Evolutionary conservation across 495 filamentous ascomycete genomes (phyloP).

Genomic region (Platismatia glauca): DNA sequence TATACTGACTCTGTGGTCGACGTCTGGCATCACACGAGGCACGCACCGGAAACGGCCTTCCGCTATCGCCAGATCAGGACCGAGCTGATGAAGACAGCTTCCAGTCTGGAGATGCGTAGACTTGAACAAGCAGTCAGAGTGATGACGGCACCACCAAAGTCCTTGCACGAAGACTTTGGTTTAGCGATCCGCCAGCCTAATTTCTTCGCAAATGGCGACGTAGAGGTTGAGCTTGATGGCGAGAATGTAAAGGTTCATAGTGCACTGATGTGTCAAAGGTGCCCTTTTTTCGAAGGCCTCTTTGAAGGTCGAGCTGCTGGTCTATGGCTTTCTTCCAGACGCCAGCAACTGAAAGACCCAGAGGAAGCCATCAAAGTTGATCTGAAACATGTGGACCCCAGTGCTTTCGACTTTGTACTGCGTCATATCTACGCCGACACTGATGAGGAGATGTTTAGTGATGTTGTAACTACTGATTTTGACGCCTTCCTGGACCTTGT

Average conservation of each 20-base stretch:
- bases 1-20: constrained; percentile 77
- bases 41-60: constrained; percentile 49
- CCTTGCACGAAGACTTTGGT: constrained; percentile 58
- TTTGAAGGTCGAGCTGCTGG: constrained; percentile 80
- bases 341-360: constrained; percentile 40
- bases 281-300: constrained; percentile 84
- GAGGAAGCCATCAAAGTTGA: constrained; percentile 56
- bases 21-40: constrained; percentile 68
- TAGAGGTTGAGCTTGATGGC: constrained; percentile 64
- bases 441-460: constrained; percentile 73
- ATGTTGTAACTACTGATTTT: constrained; percentile 57
- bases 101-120: constrained; percentile 52
- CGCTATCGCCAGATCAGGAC: constrained; percentile 68
- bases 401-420: constrained; percentile 69
- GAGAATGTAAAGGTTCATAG: constrained; percentile 63
- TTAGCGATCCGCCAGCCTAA: constrained; percentile 52
- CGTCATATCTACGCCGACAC: constrained; percentile 76
- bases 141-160: constrained; percentile 54
- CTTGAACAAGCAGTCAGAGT: constrained; percentile 68
- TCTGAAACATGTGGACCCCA: constrained; percentile 64
- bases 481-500: constrained; percentile 80
- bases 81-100: constrained; percentile 74
- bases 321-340: constrained; percentile 66
- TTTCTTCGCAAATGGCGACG: constrained; percentile 69
- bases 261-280: constrained; percentile 67